These are phyloP conservation scores for Fraxinus albicans DNA, from an alignment of 305 asterid genomes.

Conservation along the genomic window DNA sequence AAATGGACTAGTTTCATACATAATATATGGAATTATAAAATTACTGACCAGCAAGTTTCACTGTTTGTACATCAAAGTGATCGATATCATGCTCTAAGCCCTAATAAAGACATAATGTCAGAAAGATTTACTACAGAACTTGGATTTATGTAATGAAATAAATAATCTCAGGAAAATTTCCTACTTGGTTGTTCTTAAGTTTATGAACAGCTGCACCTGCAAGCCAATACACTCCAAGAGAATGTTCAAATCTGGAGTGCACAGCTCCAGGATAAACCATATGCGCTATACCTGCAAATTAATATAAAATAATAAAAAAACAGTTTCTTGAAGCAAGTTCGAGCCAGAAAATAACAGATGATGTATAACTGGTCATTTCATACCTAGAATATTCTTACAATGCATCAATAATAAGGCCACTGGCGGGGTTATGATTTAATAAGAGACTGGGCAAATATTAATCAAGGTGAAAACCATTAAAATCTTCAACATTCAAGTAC, in stretches of 20 bases:
- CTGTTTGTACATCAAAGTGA: slow-evolving; percentile 69
- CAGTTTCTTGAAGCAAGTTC: background rate
- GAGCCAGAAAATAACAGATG: slow-evolving; percentile 9
- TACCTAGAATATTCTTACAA: background rate
- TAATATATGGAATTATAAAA: slow-evolving; percentile 7
- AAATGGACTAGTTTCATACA: background rate
- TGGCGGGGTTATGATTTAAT: slow-evolving; percentile 5
- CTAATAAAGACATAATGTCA: slow-evolving; percentile 43
- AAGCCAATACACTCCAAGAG: slow-evolving; percentile 57
- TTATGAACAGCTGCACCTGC: slow-evolving; percentile 46
- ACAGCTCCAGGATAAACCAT: slow-evolving; percentile 56
- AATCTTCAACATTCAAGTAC: background rate
- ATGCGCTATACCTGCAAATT: slow-evolving; percentile 36
- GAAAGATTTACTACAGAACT: slow-evolving; percentile 7
- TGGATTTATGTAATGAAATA: slow-evolving; percentile 15
- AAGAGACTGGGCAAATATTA: slow-evolving; percentile 9
- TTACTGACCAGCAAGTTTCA: slow-evolving; percentile 81
- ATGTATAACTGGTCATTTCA: slow-evolving; percentile 3
- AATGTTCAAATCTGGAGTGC: slow-evolving; percentile 58
- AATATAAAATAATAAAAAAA: background rate
- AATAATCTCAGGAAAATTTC: slow-evolving; percentile 25
- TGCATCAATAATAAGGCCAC: slow-evolving; percentile 11
- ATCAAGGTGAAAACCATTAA: background rate
- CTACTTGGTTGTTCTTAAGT: slow-evolving; percentile 53
- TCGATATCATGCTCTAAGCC: slow-evolving; percentile 88